Evolutionary conservation across 306 rosid species (phyloP).

Genomic region (Corylus americana): DNA sequence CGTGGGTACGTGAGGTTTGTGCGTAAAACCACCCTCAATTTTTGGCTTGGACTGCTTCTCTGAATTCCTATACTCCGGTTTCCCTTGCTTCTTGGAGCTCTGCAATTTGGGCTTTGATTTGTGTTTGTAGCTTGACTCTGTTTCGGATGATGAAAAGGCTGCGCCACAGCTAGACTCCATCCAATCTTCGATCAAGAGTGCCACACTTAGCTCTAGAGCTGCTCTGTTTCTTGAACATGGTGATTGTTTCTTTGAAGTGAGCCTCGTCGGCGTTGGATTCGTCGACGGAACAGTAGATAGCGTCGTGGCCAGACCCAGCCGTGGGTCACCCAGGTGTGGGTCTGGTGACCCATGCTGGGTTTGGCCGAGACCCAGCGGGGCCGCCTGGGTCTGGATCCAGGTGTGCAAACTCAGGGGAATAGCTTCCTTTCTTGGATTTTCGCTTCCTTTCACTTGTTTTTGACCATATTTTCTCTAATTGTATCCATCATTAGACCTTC

Average conservation of each 20-base stretch:
- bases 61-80: conserved; percentile 11
- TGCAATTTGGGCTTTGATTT: conserved; percentile 32
- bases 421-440: conserved; percentile 66
- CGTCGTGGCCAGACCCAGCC: conserved; percentile 22
- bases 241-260: conserved; percentile 19
- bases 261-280: conserved; percentile 40
- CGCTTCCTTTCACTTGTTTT: conserved; percentile 96
- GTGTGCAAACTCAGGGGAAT: too few species aligned
- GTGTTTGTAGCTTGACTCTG: conserved; percentile 44
- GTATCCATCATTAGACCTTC: conserved; percentile 87
- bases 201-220: neutral
- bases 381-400: too few species aligned
- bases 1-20: too few species aligned
- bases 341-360: too few species aligned
- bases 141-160: conserved; percentile 60
- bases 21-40: conserved; percentile 35
- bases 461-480: conserved; percentile 99
- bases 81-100: conserved; percentile 18
- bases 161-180: conserved; percentile 65
- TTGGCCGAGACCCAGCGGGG: too few species aligned
- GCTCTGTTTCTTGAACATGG: conserved; percentile 30
- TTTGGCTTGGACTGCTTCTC: conserved; percentile 32
- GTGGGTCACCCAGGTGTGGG: too few species aligned
- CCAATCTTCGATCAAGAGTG: conserved; percentile 59
- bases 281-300: conserved; percentile 62